These are phyloP conservation scores for Penicillium concentricum DNA, from an alignment of 2,329 filamentous ascomycete species.

Conservation along the genomic window DNA sequence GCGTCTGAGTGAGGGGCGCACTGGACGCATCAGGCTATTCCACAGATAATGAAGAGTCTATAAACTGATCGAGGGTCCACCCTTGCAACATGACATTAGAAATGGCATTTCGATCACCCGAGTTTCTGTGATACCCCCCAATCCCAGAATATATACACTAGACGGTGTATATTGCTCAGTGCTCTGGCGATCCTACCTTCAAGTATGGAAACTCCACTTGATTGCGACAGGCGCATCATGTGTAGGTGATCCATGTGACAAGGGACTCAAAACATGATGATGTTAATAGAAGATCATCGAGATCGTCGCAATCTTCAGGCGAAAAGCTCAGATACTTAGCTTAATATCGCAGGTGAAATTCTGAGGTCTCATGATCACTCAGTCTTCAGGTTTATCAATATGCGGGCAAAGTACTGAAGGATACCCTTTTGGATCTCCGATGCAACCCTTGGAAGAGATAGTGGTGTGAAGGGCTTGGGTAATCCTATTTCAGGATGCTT, in stretches of 20 bases:
- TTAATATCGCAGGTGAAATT: neutral
- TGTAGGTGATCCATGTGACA: conserved; percentile 15
- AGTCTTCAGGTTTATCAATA: neutral
- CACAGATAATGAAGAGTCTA: conserved; percentile 1
- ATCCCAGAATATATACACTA: neutral
- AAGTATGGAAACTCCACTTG: neutral
- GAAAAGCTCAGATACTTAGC: neutral
- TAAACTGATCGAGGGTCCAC: neutral
- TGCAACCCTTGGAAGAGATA: conserved; percentile 6
- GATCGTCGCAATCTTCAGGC: conserved; percentile 8
- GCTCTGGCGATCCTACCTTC: conserved; percentile 2
- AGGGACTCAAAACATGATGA: conserved; percentile 1
- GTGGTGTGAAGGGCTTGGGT: neutral
- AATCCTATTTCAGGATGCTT: conserved; percentile 1
- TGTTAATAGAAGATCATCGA: conserved; percentile 6
- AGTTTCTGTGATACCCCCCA: neutral
- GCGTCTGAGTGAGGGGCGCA: conserved; percentile 4
- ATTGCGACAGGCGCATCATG: conserved; percentile 13
- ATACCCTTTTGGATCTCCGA: neutral
- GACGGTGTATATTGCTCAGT: conserved; percentile 3
- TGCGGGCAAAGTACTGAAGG: neutral
- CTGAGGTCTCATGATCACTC: conserved; percentile 3
- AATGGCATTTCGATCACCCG: neutral
- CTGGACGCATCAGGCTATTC: conserved; percentile 4
- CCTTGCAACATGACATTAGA: neutral